A percentile compares a stretch with the other conserved stretches of the same genome.
Conservation (phyloP, 2,329 filamentous ascomycete species). For the Pyricularia pennisetigena region DNA sequence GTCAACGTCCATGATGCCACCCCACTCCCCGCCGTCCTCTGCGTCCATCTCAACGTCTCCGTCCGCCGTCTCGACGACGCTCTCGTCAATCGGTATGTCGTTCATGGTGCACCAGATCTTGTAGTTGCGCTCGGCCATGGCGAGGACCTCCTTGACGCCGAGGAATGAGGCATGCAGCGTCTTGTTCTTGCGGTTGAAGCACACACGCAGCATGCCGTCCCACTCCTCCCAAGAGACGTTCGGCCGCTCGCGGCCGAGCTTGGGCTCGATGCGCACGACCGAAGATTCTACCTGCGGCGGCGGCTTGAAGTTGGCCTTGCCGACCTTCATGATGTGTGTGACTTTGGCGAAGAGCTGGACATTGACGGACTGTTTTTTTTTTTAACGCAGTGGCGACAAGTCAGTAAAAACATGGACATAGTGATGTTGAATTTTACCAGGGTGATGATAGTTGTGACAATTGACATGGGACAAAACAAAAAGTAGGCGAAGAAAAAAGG, state of each 20-base stretch:
- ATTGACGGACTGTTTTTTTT: slow-evolving; percentile 65
- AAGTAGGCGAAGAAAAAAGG: not conserved
- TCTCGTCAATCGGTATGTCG: slow-evolving; percentile 68
- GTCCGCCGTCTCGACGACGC: slow-evolving; percentile 33
- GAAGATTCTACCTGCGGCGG: slow-evolving; percentile 88
- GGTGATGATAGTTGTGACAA: no score
- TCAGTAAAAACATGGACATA: not conserved
- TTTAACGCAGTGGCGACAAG: no score
- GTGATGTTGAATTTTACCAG: no score
- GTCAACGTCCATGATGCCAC: slow-evolving; percentile 24
- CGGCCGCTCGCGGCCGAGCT: slow-evolving; percentile 64
- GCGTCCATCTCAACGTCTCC: slow-evolving; percentile 25
- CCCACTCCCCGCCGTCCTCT: slow-evolving; percentile 26
- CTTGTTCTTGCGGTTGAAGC: slow-evolving; percentile 82
- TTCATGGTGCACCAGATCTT: slow-evolving; percentile 84
- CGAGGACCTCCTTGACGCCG: slow-evolving; percentile 69
- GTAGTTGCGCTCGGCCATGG: slow-evolving; percentile 81
- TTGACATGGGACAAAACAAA: no score
- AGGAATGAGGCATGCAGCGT: slow-evolving; percentile 76
- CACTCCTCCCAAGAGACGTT: slow-evolving; percentile 90
- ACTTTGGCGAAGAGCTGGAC: slow-evolving; percentile 74
- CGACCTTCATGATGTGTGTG: slow-evolving; percentile 80
- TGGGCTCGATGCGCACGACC: slow-evolving; percentile 86
- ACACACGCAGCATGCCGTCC: slow-evolving; percentile 76
- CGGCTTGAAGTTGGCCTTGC: slow-evolving; percentile 88